phyloP scores from a whole-genome alignment of 345 rosid genomes.

The Linum trigynum region DNA sequence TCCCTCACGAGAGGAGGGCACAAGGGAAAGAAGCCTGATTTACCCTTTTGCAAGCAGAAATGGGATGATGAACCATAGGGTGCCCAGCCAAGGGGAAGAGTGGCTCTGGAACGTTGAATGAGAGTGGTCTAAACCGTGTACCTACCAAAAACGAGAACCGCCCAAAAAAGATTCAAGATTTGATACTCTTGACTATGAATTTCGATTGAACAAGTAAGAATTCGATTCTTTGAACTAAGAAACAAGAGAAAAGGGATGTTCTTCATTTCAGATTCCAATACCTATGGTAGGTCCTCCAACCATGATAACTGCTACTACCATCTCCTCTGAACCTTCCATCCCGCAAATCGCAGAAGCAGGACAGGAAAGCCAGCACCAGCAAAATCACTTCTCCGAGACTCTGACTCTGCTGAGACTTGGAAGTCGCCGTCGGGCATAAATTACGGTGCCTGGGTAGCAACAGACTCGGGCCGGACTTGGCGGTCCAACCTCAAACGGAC shows the following conservation, averaged over 20 bases:
- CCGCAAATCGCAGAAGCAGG: neutral
- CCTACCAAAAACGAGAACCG: slow-evolving; percentile 26
- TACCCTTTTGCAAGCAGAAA: slow-evolving; percentile 84
- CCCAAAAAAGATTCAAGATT: slow-evolving; percentile 8
- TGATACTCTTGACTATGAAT: neutral
- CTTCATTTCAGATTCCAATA: neutral
- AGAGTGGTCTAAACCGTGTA: slow-evolving; percentile 70
- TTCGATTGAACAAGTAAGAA: neutral
- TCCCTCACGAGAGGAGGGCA: too few relatives aligned
- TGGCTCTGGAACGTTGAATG: slow-evolving; percentile 73
- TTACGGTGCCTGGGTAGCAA: too few relatives aligned
- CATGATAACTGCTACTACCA: slow-evolving; percentile 79
- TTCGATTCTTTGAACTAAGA: neutral
- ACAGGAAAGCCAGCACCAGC: too few relatives aligned
- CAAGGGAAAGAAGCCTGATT: neutral
- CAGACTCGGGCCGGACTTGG: too few relatives aligned
- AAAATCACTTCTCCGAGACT: too few relatives aligned
- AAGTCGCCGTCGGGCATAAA: too few relatives aligned
- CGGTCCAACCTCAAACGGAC: too few relatives aligned
- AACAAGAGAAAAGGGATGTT: neutral
- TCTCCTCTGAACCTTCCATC: slow-evolving; percentile 44
- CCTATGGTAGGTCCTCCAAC: slow-evolving; percentile 95
- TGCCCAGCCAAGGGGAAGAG: slow-evolving; percentile 80
- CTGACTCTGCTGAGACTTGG: too few relatives aligned
- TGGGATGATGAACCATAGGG: slow-evolving; percentile 85